Percentiles rank a stretch among this genome's conserved stretches.
phyloP scores from a whole-genome alignment of 805 yeast species.

The Jamesozyma rosinii region DNA sequence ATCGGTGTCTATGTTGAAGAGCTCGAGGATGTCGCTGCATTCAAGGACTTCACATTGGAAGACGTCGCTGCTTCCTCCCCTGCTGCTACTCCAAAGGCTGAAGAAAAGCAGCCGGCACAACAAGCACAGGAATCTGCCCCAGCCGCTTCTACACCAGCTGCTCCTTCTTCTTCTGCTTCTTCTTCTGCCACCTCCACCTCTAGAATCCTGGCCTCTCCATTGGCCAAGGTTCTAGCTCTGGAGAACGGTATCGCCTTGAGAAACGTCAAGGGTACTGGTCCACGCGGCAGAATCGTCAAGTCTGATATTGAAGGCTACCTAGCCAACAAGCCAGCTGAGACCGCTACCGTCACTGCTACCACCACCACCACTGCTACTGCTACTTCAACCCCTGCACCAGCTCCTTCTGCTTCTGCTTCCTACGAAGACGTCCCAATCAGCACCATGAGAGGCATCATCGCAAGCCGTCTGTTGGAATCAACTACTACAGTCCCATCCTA shows the following conservation, averaged over 20 bases:
- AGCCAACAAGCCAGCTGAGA: slow-evolving; percentile 16
- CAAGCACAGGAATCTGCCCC: neutral
- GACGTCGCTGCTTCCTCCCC: slow-evolving; percentile 36
- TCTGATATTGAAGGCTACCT: slow-evolving; percentile 75
- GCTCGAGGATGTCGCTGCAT: slow-evolving; percentile 73
- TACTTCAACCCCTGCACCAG: slow-evolving; percentile 31
- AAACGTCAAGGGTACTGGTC: slow-evolving; percentile 85
- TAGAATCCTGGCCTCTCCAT: slow-evolving; percentile 87
- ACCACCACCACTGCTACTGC: slow-evolving; percentile 37
- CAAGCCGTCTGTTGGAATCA: slow-evolving; percentile 76
- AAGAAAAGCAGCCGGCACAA: slow-evolving; percentile 45
- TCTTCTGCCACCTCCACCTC: neutral
- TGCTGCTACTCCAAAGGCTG: slow-evolving; percentile 10
- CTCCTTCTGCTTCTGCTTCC: slow-evolving; percentile 45
- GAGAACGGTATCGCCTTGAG: slow-evolving; percentile 85
- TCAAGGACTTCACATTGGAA: slow-evolving; percentile 77
- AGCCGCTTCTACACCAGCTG: neutral
- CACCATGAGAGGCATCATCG: slow-evolving; percentile 89
- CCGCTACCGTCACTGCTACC: slow-evolving; percentile 33
- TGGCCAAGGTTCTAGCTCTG: slow-evolving; percentile 86
- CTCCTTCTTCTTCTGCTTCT: neutral
- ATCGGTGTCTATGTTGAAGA: slow-evolving; percentile 95
- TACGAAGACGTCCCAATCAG: slow-evolving; percentile 81
- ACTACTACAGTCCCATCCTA: slow-evolving; percentile 84
- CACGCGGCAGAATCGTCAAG: slow-evolving; percentile 87